Percentiles rank a stretch among this genome's conserved stretches.
These are phyloP conservation scores for Coemansia sp. DNA, from an alignment of 192 early-diverging fungal species.

Conservation along the genomic window DNA sequence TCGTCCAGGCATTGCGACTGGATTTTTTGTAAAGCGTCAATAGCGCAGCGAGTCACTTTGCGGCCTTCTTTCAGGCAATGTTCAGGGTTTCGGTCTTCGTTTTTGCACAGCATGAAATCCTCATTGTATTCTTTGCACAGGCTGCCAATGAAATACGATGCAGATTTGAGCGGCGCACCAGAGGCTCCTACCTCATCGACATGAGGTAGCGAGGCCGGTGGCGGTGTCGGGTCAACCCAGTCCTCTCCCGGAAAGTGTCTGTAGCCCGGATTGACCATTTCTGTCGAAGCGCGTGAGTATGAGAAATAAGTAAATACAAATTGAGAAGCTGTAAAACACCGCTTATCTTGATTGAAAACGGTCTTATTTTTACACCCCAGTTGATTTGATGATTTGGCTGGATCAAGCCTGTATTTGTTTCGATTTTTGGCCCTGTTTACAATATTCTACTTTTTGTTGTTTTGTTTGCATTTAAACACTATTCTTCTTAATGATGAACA, in stretches of 20 bases:
- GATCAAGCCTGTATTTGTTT: neutral
- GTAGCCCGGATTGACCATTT: slow-evolving; percentile 51
- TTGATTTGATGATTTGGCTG: neutral
- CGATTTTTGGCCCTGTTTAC: slow-evolving; percentile 2
- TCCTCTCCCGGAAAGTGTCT: slow-evolving; percentile 47
- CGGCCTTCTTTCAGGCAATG: slow-evolving; percentile 94
- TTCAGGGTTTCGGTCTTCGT: slow-evolving; percentile 82
- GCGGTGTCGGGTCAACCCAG: slow-evolving; percentile 85
- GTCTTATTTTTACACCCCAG: neutral
- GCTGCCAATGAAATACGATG: slow-evolving; percentile 85
- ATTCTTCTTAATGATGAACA: slow-evolving; percentile 25
- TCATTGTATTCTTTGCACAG: slow-evolving; percentile 92
- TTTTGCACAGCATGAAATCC: slow-evolving; percentile 97
- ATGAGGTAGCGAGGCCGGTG: slow-evolving; percentile 64
- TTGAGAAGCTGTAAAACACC: neutral
- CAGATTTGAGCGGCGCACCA: slow-evolving; percentile 89
- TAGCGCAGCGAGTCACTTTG: slow-evolving; percentile 92
- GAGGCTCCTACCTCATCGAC: slow-evolving; percentile 90
- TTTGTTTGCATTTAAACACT: neutral
- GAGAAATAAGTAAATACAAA: slow-evolving; percentile 4
- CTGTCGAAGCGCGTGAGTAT: neutral
- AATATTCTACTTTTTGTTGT: neutral
- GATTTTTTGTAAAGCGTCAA: slow-evolving; percentile 83
- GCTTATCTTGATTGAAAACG: neutral
- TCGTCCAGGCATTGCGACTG: slow-evolving; percentile 84